These are phyloP conservation scores for Triglochin maritima DNA, from an alignment of 106 monocot genomes.

Conservation along the genomic window DNA sequence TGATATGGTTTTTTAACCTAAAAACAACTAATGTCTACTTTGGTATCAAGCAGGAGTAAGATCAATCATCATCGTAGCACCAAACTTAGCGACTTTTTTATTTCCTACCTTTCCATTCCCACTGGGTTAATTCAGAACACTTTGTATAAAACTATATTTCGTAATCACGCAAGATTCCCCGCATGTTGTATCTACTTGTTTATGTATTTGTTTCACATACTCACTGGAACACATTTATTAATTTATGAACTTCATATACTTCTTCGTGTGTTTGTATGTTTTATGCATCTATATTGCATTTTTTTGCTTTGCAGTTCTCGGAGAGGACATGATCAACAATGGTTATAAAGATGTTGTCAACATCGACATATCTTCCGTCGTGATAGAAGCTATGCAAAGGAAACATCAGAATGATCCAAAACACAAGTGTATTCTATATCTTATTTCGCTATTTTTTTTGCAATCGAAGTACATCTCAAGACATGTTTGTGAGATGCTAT, in stretches of 20 bases:
- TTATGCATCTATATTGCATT: not conserved
- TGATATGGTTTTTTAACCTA: not conserved
- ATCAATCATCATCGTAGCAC: no score
- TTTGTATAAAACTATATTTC: not conserved
- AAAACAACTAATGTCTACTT: not conserved
- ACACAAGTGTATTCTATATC: conserved; percentile 65
- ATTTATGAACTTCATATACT: not conserved
- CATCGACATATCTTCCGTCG: conserved; percentile 88
- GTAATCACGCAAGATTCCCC: no score
- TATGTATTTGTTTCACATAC: not conserved
- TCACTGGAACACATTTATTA: not conserved
- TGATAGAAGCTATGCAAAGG: conserved; percentile 74
- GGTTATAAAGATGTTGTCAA: conserved; percentile 73
- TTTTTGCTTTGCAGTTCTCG: conserved; percentile 42
- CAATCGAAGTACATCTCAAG: not conserved
- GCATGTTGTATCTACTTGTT: not conserved
- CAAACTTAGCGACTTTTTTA: no score
- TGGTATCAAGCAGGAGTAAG: no score
- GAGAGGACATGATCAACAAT: conserved; percentile 71
- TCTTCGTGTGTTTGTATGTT: not conserved
- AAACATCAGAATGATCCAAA: conserved; percentile 48
- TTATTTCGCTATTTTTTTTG: not conserved
- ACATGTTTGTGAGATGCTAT: not conserved
- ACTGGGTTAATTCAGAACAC: not conserved
- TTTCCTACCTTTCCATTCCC: not conserved